Evolutionary conservation across 116 monocot genomes (phyloP).

Genomic region (Phalaenopsis hybrid): DNA sequence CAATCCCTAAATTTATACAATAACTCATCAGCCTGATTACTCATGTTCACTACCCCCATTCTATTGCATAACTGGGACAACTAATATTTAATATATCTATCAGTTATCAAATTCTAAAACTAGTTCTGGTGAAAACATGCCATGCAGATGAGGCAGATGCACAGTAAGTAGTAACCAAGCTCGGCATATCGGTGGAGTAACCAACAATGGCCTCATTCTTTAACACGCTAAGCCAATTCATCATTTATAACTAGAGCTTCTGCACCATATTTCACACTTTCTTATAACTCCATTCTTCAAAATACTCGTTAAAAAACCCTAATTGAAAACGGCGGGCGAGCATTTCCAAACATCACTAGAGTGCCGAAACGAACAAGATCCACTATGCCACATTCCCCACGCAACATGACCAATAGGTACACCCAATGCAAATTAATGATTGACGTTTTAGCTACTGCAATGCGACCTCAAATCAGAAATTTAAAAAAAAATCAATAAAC

Average conservation of each 20-base stretch:
- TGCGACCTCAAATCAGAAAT: neutral
- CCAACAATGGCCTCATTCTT: neutral
- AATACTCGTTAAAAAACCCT: neutral
- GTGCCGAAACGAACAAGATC: neutral
- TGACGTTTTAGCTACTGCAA: neutral
- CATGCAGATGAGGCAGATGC: neutral
- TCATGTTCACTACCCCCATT: neutral
- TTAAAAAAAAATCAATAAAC: neutral
- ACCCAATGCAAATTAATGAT: neutral
- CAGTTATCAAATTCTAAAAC: neutral
- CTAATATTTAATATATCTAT: constrained; percentile 2
- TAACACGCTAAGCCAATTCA: neutral
- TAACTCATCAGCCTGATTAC: neutral
- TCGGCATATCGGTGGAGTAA: too few species aligned
- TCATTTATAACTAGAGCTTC: neutral
- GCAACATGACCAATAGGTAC: neutral
- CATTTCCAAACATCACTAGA: neutral
- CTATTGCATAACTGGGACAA: neutral
- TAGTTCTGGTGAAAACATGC: neutral
- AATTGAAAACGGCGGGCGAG: neutral
- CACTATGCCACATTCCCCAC: neutral
- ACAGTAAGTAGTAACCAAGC: neutral
- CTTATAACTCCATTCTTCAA: neutral
- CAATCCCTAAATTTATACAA: neutral
- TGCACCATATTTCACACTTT: neutral